Percentiles rank a stretch among this genome's conserved stretches.
Conservation (phyloP, 2,329 filamentous ascomycete species). For the Calcarisporium arbuscula region DNA sequence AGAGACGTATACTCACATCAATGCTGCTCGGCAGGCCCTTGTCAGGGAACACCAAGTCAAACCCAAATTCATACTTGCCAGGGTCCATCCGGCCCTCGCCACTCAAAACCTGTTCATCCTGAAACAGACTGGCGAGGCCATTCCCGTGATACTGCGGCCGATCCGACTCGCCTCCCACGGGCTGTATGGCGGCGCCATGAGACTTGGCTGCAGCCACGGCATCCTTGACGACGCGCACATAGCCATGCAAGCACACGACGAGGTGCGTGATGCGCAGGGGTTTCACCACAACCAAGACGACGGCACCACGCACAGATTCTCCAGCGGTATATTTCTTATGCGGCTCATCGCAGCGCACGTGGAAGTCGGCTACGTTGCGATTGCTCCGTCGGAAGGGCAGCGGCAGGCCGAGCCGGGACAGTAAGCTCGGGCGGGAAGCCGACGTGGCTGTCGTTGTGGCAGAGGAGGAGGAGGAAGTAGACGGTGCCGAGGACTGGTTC, state of each 20-base stretch:
- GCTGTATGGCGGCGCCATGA: conserved; percentile 35
- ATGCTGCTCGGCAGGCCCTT: conserved; percentile 82
- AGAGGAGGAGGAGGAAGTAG: conserved; percentile 15
- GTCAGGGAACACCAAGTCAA: conserved; percentile 63
- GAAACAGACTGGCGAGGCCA: conserved; percentile 73
- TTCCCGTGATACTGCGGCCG: conserved; percentile 61
- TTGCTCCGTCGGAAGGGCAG: conserved; percentile 44
- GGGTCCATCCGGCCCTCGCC: conserved; percentile 70
- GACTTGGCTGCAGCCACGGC: conserved; percentile 50
- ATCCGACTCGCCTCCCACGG: conserved; percentile 28
- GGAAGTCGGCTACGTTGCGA: conserved; percentile 70
- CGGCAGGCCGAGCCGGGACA: conserved; percentile 46
- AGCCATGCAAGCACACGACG: conserved; percentile 71
- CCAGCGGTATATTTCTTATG: conserved; percentile 71
- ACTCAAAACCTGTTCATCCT: conserved; percentile 74
- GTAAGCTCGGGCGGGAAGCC: conserved; percentile 30
- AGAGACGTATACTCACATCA: conserved; percentile 60
- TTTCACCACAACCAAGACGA: conserved; percentile 67
- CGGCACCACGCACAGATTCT: conserved; percentile 66
- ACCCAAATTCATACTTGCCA: conserved; percentile 73
- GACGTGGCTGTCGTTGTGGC: conserved; percentile 14
- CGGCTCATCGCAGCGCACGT: conserved; percentile 70
- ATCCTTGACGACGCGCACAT: conserved; percentile 72
- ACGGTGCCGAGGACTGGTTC: no score
- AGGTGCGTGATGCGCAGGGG: conserved; percentile 74